Evolutionary conservation across 768 basidiomycete genomes (phyloP).

Genomic region (Suillus spraguei): DNA sequence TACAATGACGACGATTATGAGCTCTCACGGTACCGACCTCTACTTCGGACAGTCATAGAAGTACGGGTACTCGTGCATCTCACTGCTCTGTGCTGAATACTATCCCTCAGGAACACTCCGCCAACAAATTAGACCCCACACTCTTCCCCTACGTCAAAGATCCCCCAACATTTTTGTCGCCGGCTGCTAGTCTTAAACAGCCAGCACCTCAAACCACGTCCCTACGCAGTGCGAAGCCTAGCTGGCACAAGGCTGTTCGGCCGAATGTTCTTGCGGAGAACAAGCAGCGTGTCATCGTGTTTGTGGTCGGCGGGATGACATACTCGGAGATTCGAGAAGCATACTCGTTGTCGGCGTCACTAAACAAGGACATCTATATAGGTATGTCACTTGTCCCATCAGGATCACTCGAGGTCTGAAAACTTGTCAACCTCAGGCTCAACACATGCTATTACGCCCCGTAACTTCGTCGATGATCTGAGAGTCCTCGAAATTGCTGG

Average conservation of each 20-base stretch:
- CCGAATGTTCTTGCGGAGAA: constrained; percentile 51
- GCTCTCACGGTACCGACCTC: constrained; percentile 90
- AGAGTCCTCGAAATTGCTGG: constrained; percentile 88
- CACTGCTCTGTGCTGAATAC: constrained; percentile 5
- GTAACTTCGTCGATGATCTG: constrained; percentile 83
- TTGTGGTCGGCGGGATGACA: constrained; percentile 94
- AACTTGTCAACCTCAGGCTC: constrained; percentile 61
- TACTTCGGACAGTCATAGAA: constrained; percentile 80
- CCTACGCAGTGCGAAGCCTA: constrained; percentile 85
- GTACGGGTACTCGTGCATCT: constrained; percentile 40
- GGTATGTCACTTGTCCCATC: constrained; percentile 52
- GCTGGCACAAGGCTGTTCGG: constrained; percentile 82
- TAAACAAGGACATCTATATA: constrained; percentile 90
- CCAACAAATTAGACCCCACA: constrained; percentile 72
- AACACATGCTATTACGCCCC: constrained; percentile 84
- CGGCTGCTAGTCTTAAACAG: constrained; percentile 48
- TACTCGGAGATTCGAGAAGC: constrained; percentile 93
- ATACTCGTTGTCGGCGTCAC: constrained; percentile 71
- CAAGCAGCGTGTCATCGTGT: constrained; percentile 81
- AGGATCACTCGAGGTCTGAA: constrained; percentile 61
- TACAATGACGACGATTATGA: constrained; percentile 93
- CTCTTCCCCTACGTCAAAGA: constrained; percentile 93
- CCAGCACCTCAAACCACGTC: constrained; percentile 67
- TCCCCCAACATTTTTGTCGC: constrained; percentile 54
- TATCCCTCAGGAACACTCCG: constrained; percentile 71